These are phyloP conservation scores for Talaromyces sp. DNA, from an alignment of 2,329 filamentous ascomycete species.

Conservation along the genomic window DNA sequence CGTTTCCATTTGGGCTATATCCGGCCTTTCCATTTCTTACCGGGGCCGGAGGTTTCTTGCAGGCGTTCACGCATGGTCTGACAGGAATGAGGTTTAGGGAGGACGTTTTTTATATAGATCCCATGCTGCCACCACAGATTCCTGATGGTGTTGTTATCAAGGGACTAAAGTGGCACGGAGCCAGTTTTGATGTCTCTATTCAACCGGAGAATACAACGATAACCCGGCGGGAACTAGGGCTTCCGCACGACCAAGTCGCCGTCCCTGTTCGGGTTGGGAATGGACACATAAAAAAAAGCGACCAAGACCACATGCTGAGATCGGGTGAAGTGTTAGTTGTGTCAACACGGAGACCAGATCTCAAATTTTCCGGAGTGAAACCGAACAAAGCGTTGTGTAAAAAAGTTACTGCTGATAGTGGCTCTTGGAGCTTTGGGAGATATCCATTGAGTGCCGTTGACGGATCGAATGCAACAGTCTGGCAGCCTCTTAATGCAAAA, in stretches of 20 bases:
- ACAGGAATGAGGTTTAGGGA: constrained; percentile 7
- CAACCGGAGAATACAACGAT: constrained; percentile 4
- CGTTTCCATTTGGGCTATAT: constrained; percentile 39
- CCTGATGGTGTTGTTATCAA: constrained; percentile 4
- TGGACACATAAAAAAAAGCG: background rate
- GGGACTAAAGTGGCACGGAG: constrained; percentile 10
- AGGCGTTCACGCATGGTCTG: constrained; percentile 10
- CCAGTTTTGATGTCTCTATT: constrained; percentile 10
- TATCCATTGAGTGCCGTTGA: constrained; percentile 10
- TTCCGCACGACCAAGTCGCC: background rate
- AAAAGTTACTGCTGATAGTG: background rate
- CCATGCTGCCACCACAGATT: constrained; percentile 9
- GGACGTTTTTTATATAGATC: constrained; percentile 8
- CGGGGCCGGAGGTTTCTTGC: constrained; percentile 29
- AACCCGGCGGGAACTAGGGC: background rate
- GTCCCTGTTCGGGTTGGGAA: constrained; percentile 3
- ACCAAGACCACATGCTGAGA: background rate
- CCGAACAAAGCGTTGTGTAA: constrained; percentile 7
- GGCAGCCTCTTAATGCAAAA: constrained; percentile 4
- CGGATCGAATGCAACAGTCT: constrained; percentile 10
- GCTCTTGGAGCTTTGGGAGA: constrained; percentile 9
- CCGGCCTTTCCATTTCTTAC: constrained; percentile 62
- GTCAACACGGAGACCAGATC: constrained; percentile 5
- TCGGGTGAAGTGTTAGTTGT: background rate
- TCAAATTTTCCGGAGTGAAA: background rate